A percentile compares a stretch with the other conserved stretches of the same genome.
Evolutionary conservation across 768 basidiomycete species (phyloP).

Genomic region (Flagelloscypha sp.): DNA sequence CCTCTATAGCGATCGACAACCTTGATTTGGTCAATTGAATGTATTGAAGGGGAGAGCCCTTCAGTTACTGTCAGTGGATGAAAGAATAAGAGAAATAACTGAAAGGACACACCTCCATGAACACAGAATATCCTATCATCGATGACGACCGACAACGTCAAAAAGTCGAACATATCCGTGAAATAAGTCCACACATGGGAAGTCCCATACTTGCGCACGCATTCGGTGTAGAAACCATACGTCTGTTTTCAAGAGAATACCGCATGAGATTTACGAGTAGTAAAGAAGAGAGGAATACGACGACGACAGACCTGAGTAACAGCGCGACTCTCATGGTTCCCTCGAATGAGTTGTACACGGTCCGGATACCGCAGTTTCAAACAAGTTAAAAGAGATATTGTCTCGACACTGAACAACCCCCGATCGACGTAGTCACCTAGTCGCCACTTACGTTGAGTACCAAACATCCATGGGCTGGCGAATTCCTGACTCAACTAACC

Average conservation of each 20-base stretch:
- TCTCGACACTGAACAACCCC: slow-evolving; percentile 96
- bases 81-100: no score
- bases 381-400: slow-evolving; percentile 93
- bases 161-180: slow-evolving; percentile 99
- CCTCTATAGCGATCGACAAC: slow-evolving; percentile 98
- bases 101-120: slow-evolving; percentile 68
- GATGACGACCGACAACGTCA: slow-evolving; percentile 95
- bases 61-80: slow-evolving; percentile 7
- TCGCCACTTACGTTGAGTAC: no score
- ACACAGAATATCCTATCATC: slow-evolving; percentile 99
- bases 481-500: slow-evolving; percentile 69
- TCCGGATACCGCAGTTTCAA: slow-evolving; percentile 96
- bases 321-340: slow-evolving; percentile 96
- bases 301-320: slow-evolving; percentile 81
- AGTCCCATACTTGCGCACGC: slow-evolving; percentile 92
- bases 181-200: slow-evolving; percentile 98
- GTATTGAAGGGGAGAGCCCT: slow-evolving; percentile 94
- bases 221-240: slow-evolving; percentile 99
- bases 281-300: slow-evolving; percentile 11
- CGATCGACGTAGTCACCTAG: slow-evolving; percentile 99
- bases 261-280: slow-evolving; percentile 10
- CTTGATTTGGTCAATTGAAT: slow-evolving; percentile 99
- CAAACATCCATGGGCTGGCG: no score
- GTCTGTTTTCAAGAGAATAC: slow-evolving; percentile 73
- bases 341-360: slow-evolving; percentile 91